Base-by-base conservation (phyloP, 176 grass and related monocot species). In the Tuctoria greenei region DNA sequence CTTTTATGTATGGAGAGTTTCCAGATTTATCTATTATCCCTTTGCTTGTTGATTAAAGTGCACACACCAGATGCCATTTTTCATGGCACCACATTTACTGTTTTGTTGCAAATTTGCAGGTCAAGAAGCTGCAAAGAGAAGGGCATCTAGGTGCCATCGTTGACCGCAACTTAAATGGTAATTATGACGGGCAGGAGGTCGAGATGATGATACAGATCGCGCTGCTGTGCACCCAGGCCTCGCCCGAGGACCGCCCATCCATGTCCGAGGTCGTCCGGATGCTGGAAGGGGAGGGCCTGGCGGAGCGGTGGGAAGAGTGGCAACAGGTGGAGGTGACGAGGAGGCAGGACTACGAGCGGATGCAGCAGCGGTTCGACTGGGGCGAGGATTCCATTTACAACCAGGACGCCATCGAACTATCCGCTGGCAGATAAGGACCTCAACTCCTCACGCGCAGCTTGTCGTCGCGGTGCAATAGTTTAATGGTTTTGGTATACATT, bases 221-320 rank as follows among this genome's bases (percentile, higher is more conserved):
- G 23, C 67, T 98, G 79, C 88, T 98, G 10, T 98, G 95, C 79
- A 93, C 95, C 12, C 95, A 98, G 46, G 84, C 84, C 10, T 94
- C 91, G 16, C 91, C 94, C 0, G 95, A 94, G 91, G 91, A 98
- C 31, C 91, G 95, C 2, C 95, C 95, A 0, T 76, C 91, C 2
- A 98, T 98, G 95, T 98, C 91, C 1, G 95, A 94, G 77, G 91
- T 98, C 42, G 95, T 94, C 52, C 81, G 91, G 81, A 98, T 98
- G 95, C 77, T 98, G 21, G 95, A 98, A 79, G 95, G 95, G 26
- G 95, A 98, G 65, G 95, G 95, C 5, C 75, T 98, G 39, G 89
- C 95, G 0, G 95, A 93, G 82, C 81, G 95, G 67, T 98, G 95
- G 95, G 89, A 92, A 72, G 95, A 98, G 76, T 98, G 95, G 95